A percentile compares a stretch with the other conserved stretches of the same genome.
Conservation (phyloP, 176 grass and related monocot species). For the Oropetium thomaeum region DNA sequence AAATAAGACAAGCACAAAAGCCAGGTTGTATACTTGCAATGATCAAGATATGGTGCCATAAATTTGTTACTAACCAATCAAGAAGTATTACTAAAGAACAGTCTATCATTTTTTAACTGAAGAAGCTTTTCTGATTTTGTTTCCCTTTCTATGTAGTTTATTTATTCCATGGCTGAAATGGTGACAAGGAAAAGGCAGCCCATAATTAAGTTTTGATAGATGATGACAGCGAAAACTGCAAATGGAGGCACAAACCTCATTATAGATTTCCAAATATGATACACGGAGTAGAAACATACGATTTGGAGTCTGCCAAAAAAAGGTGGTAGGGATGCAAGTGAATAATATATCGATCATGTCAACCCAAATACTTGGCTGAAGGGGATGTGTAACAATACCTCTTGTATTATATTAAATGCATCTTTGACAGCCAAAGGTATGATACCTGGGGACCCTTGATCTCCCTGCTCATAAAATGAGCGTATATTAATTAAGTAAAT, state of each 20-base stretch:
- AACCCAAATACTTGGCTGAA: constrained; percentile 3
- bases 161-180: not conserved
- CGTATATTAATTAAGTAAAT: constrained; percentile 15
- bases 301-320: constrained; percentile 54
- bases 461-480: constrained; percentile 55
- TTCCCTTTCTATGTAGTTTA: not conserved
- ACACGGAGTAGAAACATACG: constrained; percentile 84
- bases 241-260: constrained; percentile 51
- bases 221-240: not conserved
- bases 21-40: not conserved
- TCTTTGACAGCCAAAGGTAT: constrained; percentile 93
- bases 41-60: not conserved
- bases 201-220: not conserved
- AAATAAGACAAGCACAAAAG: constrained; percentile 10
- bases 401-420: constrained; percentile 81
- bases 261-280: constrained; percentile 94
- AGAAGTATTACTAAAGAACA: not conserved
- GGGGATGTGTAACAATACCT: constrained; percentile 44
- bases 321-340: constrained; percentile 3
- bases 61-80: not conserved
- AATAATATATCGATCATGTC: constrained; percentile 12
- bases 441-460: constrained; percentile 79
- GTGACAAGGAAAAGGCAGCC: not conserved
- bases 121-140: constrained; percentile 5
- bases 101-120: not conserved